These are phyloP conservation scores for Lodderomyces oxycetoniae DNA, from an alignment of 1,139 yeast genomes.

Conservation along the genomic window DNA sequence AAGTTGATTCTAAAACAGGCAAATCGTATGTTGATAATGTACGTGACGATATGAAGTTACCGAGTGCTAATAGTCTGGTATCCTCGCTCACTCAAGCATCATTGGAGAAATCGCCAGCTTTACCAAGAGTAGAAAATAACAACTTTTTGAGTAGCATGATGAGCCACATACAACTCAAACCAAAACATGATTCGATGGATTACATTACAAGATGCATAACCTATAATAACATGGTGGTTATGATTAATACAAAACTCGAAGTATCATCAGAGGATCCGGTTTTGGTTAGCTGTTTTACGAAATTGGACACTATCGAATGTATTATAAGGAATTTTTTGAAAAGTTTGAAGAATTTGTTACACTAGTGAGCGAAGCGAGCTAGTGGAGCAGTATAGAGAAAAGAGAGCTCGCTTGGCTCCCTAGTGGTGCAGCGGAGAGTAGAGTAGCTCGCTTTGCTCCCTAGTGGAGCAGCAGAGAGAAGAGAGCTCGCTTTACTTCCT, in stretches of 20 bases:
- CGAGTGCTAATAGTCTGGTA: conserved; percentile 12
- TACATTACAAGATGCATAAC: conserved; percentile 44
- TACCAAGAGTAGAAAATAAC: not conserved
- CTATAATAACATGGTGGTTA: conserved; percentile 38
- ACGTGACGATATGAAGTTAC: conserved; percentile 39
- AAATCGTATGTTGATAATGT: conserved; percentile 38
- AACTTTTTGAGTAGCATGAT: conserved; percentile 23
- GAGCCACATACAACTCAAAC: conserved; percentile 28
- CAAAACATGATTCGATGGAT: conserved; percentile 35
- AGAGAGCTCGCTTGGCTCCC: no score
- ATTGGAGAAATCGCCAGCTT: conserved; percentile 1
- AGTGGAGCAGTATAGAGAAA: no score
- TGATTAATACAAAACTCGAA: conserved; percentile 40
- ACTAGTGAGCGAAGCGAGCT: conserved; percentile 1
- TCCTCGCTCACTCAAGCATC: not conserved
- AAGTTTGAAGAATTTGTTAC: conserved; percentile 15
- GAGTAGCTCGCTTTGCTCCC: no score
- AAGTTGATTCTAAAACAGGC: conserved; percentile 29
- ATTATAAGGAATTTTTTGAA: conserved; percentile 27
- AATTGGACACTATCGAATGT: conserved; percentile 41
- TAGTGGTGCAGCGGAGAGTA: no score
- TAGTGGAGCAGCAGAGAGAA: no score
- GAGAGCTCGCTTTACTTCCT: no score
- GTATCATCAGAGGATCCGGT: conserved; percentile 44
- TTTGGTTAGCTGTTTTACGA: conserved; percentile 40